phyloP scores from a whole-genome alignment of 179 eudicot species.

The Heliamphora pulchella region DNA sequence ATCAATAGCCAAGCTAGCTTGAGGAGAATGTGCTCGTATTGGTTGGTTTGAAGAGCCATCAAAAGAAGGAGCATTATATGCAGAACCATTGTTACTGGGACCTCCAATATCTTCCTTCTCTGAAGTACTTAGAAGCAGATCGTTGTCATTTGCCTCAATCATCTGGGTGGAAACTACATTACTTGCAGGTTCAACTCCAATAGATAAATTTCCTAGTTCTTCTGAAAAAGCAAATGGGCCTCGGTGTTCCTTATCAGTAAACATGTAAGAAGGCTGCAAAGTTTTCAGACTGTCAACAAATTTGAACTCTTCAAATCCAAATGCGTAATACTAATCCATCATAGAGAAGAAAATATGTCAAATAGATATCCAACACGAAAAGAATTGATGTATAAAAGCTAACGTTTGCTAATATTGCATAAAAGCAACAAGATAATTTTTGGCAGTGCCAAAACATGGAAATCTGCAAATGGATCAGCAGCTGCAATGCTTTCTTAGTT shows the following conservation, averaged over 20 bases:
- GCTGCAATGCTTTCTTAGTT: background rate
- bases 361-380: background rate
- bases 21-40: slow-evolving; percentile 30
- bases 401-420: background rate
- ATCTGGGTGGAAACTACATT: slow-evolving; percentile 47
- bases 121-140: slow-evolving; percentile 71
- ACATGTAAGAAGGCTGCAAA: slow-evolving; percentile 97
- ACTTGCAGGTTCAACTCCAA: slow-evolving; percentile 48
- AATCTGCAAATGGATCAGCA: no score
- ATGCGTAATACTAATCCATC: background rate
- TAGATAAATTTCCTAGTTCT: slow-evolving; percentile 61
- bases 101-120: slow-evolving; percentile 62
- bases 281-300: slow-evolving; percentile 9
- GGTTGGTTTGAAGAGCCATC: slow-evolving; percentile 40
- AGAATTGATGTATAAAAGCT: background rate
- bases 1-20: slow-evolving; percentile 66
- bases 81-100: slow-evolving; percentile 53
- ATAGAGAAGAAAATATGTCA: background rate
- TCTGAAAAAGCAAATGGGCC: slow-evolving; percentile 93
- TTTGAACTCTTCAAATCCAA: background rate
- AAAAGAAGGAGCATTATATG: slow-evolving; percentile 58
- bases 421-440: background rate
- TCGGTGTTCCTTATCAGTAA: slow-evolving; percentile 92
- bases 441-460: background rate
- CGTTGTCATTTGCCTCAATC: slow-evolving; percentile 87